phyloP scores from a whole-genome alignment of 441 rosid species.

The Syzygium malaccense region DNA sequence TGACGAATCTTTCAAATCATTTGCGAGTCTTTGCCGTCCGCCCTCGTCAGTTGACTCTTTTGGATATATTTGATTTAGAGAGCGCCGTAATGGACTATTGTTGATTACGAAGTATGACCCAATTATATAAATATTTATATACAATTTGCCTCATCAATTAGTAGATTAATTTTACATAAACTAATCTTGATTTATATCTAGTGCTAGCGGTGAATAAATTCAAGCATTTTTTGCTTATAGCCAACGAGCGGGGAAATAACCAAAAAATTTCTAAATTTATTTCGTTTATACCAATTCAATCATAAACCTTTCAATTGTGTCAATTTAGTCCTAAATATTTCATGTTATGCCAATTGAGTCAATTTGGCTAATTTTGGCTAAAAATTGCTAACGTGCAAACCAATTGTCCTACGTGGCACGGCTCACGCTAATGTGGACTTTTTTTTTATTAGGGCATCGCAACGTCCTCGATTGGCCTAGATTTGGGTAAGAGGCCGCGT shows the following conservation, averaged over 20 bases:
- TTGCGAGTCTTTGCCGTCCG: neutral
- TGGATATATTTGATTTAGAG: neutral
- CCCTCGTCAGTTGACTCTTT: neutral
- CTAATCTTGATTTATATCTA: neutral
- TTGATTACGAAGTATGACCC: neutral
- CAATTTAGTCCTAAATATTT: too few relatives aligned
- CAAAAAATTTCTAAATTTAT: too few relatives aligned
- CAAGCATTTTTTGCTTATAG: neutral
- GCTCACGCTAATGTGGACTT: too few relatives aligned
- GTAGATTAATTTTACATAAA: neutral
- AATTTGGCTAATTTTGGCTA: too few relatives aligned
- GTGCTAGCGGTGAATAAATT: neutral
- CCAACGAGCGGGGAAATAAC: neutral
- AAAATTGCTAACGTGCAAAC: too few relatives aligned
- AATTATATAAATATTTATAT: neutral
- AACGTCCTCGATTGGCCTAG: too few relatives aligned
- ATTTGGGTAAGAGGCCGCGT: too few relatives aligned
- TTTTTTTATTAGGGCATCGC: too few relatives aligned
- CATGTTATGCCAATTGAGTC: too few relatives aligned
- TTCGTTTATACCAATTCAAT: too few relatives aligned
- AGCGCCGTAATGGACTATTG: neutral
- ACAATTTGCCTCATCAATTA: neutral
- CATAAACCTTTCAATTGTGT: too few relatives aligned
- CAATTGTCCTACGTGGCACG: too few relatives aligned
- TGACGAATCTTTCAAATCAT: neutral